Conservation (phyloP, 1,284 basidiomycete genomes). For the Inonotus hispidus region DNA sequence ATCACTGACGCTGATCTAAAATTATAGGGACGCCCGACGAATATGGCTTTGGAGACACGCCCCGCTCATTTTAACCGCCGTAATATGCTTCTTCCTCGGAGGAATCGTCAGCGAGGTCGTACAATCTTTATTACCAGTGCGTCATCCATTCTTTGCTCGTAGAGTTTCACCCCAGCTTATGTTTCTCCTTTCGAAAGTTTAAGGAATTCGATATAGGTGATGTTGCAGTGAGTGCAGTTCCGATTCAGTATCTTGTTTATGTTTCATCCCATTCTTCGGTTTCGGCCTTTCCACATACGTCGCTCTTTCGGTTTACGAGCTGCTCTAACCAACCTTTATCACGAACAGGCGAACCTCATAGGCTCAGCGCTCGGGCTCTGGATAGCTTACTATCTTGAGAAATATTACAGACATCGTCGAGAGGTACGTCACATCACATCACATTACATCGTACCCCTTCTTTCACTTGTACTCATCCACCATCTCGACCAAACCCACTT, state of each 20-base stretch:
- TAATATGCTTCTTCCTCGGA: slow-evolving; percentile 74
- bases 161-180: slow-evolving; percentile 2
- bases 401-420: slow-evolving; percentile 67
- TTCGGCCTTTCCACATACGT: background rate
- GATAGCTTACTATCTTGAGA: slow-evolving; percentile 60
- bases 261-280: background rate
- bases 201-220: slow-evolving; percentile 79
- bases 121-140: slow-evolving; percentile 74
- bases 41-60: slow-evolving; percentile 85
- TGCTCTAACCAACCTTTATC: background rate
- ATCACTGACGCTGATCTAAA: too few species aligned
- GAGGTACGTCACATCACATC: slow-evolving; percentile 42
- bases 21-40: slow-evolving; percentile 57
- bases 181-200: slow-evolving; percentile 39
- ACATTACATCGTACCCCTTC: too few species aligned
- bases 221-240: slow-evolving; percentile 52
- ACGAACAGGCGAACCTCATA: slow-evolving; percentile 69
- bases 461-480: too few species aligned
- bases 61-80: slow-evolving; percentile 58
- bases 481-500: background rate
- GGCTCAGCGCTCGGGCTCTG: slow-evolving; percentile 73
- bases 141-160: slow-evolving; percentile 12
- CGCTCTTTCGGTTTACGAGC: slow-evolving; percentile 4
- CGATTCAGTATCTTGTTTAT: too few species aligned
- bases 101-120: slow-evolving; percentile 84